Conservation (phyloP, 2,329 filamentous ascomycete species). For the Diatrype stigma region DNA sequence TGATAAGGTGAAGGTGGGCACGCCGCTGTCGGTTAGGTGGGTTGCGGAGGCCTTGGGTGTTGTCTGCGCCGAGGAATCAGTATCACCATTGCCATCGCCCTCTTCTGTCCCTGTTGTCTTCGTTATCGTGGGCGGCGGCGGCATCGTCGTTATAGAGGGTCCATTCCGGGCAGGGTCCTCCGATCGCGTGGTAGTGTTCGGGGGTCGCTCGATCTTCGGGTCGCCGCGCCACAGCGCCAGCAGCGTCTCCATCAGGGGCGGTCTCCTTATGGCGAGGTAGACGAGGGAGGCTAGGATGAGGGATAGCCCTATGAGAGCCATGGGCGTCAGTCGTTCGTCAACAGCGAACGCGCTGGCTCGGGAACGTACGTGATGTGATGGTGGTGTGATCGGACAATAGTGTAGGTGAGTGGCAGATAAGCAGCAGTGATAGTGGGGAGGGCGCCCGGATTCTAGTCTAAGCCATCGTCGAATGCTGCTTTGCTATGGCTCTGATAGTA, state of each 20-base stretch:
- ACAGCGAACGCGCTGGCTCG: no score
- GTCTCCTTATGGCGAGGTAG: slow-evolving; percentile 51
- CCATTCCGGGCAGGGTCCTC: neutral
- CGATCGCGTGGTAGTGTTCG: slow-evolving; percentile 13
- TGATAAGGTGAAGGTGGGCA: slow-evolving; percentile 47
- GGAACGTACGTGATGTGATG: neutral
- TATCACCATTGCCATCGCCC: slow-evolving; percentile 18
- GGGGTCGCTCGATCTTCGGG: slow-evolving; percentile 23
- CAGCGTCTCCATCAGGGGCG: slow-evolving; percentile 43
- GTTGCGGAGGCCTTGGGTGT: slow-evolving; percentile 47
- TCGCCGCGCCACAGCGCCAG: slow-evolving; percentile 28
- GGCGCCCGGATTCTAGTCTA: no score
- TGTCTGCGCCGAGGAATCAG: slow-evolving; percentile 34
- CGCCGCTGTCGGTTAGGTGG: slow-evolving; percentile 16
- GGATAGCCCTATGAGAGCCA: slow-evolving; percentile 58
- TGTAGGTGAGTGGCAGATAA: no score
- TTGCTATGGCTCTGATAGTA: no score
- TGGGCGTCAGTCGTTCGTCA: slow-evolving; percentile 22
- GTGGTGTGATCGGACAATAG: neutral
- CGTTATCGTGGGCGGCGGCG: slow-evolving; percentile 11
- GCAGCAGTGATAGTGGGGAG: neutral
- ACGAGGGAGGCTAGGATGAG: slow-evolving; percentile 58
- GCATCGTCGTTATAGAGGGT: slow-evolving; percentile 3
- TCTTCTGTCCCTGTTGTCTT: slow-evolving; percentile 6
- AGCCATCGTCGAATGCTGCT: neutral